Evolutionary conservation across 768 basidiomycete species (phyloP).

Genomic region (Boletus rubroflammeus): DNA sequence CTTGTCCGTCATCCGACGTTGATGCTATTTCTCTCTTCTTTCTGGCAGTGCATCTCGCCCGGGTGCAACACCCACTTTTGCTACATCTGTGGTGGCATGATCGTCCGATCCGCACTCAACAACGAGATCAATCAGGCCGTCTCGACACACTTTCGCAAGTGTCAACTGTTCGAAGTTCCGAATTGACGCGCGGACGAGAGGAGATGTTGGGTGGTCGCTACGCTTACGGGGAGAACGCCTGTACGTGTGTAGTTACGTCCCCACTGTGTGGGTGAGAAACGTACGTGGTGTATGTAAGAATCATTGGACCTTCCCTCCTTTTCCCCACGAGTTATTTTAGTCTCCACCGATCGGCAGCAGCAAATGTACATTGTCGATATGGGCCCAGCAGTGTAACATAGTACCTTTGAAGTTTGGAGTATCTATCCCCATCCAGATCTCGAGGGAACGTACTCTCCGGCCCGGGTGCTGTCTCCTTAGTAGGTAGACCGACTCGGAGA

Average conservation of each 20-base stretch:
- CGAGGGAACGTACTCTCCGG: too few species aligned
- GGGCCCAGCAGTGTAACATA: too few species aligned
- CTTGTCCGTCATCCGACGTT: background rate
- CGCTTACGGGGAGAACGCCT: background rate
- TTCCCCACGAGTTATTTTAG: too few species aligned
- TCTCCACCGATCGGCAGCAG: too few species aligned
- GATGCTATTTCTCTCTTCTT: background rate
- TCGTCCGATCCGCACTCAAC: slow-evolving; percentile 38
- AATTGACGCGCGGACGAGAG: slow-evolving; percentile 3
- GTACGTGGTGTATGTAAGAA: background rate
- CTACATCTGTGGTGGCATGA: slow-evolving; percentile 47
- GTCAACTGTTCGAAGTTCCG: slow-evolving; percentile 36
- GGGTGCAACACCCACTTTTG: slow-evolving; percentile 63
- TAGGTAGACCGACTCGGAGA: too few species aligned
- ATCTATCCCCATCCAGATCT: too few species aligned
- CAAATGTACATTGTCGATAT: too few species aligned
- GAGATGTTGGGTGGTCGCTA: background rate
- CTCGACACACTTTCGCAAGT: slow-evolving; percentile 33
- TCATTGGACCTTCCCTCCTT: background rate
- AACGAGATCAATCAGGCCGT: slow-evolving; percentile 31
- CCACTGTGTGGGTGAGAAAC: background rate
- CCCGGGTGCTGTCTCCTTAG: too few species aligned
- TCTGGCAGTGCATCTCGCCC: slow-evolving; percentile 47
- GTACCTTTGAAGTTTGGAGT: too few species aligned
- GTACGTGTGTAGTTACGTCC: background rate